phyloP scores from a whole-genome alignment of 768 basidiomycete species.

The Tephrocybe sp. region DNA sequence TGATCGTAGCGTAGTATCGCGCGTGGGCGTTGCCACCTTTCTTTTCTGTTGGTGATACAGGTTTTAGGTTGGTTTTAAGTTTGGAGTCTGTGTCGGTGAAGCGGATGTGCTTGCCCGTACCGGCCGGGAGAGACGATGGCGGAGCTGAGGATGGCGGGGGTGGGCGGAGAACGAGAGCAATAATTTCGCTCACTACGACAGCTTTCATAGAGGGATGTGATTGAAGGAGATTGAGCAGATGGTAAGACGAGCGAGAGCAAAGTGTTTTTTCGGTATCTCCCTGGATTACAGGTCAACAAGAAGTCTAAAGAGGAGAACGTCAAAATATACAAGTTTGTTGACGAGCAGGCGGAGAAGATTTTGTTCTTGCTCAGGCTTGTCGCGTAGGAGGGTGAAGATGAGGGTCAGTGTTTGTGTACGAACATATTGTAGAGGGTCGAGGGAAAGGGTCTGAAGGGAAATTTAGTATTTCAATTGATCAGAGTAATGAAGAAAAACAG shows the following conservation, averaged over 20 bases:
- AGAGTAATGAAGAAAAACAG: constrained; percentile 2
- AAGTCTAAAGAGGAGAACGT: neutral
- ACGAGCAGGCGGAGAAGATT: constrained; percentile 89
- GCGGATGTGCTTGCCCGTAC: constrained; percentile 46
- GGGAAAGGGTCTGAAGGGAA: constrained; percentile 58
- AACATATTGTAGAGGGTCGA: constrained; percentile 86
- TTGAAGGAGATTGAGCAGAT: constrained; percentile 87
- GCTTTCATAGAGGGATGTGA: constrained; percentile 90
- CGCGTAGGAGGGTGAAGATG: constrained; percentile 75
- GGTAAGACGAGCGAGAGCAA: constrained; percentile 86
- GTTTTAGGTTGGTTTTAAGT: constrained; percentile 29
- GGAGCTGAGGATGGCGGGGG: constrained; percentile 35
- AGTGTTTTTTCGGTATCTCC: constrained; percentile 88
- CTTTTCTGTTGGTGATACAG: constrained; percentile 29
- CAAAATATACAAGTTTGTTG: constrained; percentile 78
- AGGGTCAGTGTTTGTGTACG: constrained; percentile 80
- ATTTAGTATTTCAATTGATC: too few species aligned
- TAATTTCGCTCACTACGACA: constrained; percentile 85
- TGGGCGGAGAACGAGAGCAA: constrained; percentile 72
- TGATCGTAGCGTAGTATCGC: constrained; percentile 89
- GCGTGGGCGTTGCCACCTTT: constrained; percentile 64
- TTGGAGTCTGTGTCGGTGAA: constrained; percentile 43
- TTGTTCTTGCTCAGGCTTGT: constrained; percentile 96
- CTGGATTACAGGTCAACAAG: constrained; percentile 32
- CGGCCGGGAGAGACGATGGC: constrained; percentile 30